phyloP scores from a whole-genome alignment of 768 basidiomycete genomes.

The Mycena floridula region DNA sequence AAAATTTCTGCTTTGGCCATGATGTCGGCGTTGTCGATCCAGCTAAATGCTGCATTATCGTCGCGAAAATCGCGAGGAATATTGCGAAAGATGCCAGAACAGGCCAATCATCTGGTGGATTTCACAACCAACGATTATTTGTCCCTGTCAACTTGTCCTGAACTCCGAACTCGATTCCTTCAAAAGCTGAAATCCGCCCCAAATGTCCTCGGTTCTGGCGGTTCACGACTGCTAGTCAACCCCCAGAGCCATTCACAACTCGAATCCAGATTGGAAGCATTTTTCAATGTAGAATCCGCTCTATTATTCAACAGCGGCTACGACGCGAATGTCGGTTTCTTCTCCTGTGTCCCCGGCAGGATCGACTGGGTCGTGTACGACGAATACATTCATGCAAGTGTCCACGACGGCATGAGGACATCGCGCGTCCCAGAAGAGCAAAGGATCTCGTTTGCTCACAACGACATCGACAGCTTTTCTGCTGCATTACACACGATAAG shows the following conservation, averaged over 20 bases:
- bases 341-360: slow-evolving; percentile 69
- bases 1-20: too few species aligned
- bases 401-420: slow-evolving; percentile 84
- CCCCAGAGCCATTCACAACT: slow-evolving; percentile 63
- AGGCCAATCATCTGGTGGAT: too few species aligned
- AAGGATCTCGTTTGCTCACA: slow-evolving; percentile 61
- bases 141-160: slow-evolving; percentile 59
- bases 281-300: slow-evolving; percentile 58
- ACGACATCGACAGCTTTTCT: slow-evolving; percentile 50
- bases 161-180: slow-evolving; percentile 56
- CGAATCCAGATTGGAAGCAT: slow-evolving; percentile 59
- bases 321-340: slow-evolving; percentile 88
- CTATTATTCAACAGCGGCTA: slow-evolving; percentile 91
- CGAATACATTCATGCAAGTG: slow-evolving; percentile 84
- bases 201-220: slow-evolving; percentile 79
- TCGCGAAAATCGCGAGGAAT: too few species aligned
- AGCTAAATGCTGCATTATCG: too few species aligned
- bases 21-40: too few species aligned
- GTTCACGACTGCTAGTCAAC: slow-evolving; percentile 81
- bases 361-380: slow-evolving; percentile 80
- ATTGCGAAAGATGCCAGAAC: too few species aligned
- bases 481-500: not conserved
- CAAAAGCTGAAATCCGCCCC: slow-evolving; percentile 38
- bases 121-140: slow-evolving; percentile 95
- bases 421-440: slow-evolving; percentile 38